Conservation (phyloP, 23 red algal genomes). For the Gracilaria domingensis region DNA sequence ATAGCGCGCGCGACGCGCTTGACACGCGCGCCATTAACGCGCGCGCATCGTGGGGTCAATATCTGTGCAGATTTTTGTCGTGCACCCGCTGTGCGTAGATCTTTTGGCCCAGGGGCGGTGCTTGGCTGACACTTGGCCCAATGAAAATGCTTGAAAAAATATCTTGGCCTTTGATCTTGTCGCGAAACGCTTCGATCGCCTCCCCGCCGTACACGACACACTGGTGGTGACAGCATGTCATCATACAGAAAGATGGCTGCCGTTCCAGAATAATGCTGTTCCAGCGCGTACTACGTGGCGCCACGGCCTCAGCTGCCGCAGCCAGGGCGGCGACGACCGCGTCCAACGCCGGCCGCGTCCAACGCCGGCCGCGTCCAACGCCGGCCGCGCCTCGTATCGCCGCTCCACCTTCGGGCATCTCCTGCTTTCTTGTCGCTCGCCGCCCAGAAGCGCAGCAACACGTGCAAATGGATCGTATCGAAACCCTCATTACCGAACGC, state of each 20-base stretch:
- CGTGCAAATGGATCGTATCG: neutral
- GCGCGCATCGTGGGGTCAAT: neutral
- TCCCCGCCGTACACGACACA: too few species aligned
- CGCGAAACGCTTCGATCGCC: neutral
- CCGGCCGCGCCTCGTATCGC: too few species aligned
- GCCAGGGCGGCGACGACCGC: too few species aligned
- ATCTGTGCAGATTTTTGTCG: slow-evolving; percentile 38
- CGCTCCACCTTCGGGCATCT: neutral
- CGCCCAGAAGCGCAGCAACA: neutral
- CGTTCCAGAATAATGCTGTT: too few species aligned
- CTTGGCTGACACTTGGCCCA: slow-evolving; percentile 30
- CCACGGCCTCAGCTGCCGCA: too few species aligned
- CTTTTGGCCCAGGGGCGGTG: neutral
- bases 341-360: too few species aligned
- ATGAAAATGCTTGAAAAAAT: neutral
- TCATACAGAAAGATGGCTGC: too few species aligned
- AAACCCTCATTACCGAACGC: neutral
- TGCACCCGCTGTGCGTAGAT: neutral
- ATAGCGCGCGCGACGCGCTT: neutral
- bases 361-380: too few species aligned
- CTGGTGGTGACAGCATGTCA: too few species aligned
- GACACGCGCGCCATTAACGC: neutral
- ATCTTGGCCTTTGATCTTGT: too few species aligned
- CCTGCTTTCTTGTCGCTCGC: neutral
- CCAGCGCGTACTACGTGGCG: too few species aligned